Base-by-base conservation (phyloP, 129 eudicot species). In the Mikania micrantha region DNA sequence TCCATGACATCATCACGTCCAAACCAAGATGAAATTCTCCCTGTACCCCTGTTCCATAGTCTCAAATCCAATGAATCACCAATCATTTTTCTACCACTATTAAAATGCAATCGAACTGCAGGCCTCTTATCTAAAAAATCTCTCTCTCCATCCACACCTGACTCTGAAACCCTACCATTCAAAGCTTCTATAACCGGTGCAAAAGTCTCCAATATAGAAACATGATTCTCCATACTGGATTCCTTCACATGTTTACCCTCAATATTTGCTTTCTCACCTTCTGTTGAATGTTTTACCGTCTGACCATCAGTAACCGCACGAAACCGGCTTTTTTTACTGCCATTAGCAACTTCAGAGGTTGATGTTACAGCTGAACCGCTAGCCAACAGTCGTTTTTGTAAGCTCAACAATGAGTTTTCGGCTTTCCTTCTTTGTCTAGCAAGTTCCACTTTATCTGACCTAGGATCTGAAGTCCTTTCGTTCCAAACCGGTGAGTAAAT, bases 391-490 rank as follows among this genome's bases (percentile, higher is more conserved):
- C 96, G 76, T 72, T 88, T 91, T 28, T 86, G 95, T 71, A 93
- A 73, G 53, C 68, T 88, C 81, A 88, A 75, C 73, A 93, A 80
- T 28, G 98, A 88, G 67, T 89, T 84, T 62, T 93, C 98, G 0
- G 98, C 98, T 77, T 88, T 93, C 71, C 98, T 88, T 64, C 90
- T 84, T 72, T 93, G 98, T 71, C 92, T 86, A 7, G 88, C 92
- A 4, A 88, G 90, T 84, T 88, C 96, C 32, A 84, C 83, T 66
- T 93, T 93, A 77, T 92, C 96, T 10, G 86, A 74, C 35, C 87
- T 85, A 50, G 85, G 87, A 81, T 88, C 92, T 1, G 88, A 74
- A 27, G 64, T 75, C 80, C 98, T 78, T 64, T 93, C 96, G 28
- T 93, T 93, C 98, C 98, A 93, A 22, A 84, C 79, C 5, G 96